Conservation (phyloP, 2,329 filamentous ascomycete genomes). For the Didymella lethalis region DNA sequence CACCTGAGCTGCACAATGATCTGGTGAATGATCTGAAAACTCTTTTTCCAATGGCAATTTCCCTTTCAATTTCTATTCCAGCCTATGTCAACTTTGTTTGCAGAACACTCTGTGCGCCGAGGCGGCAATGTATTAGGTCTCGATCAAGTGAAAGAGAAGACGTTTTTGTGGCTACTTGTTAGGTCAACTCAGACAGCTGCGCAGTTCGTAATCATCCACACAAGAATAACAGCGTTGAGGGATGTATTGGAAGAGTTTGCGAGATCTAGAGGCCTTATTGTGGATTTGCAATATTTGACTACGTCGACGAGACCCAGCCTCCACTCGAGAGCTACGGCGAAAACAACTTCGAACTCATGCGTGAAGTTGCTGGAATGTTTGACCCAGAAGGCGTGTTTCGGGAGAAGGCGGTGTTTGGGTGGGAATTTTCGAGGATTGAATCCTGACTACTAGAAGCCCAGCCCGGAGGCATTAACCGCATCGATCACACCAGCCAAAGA, state of each 20-base stretch:
- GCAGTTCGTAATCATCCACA: too few species aligned
- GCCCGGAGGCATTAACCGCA: background rate
- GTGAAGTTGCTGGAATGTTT: constrained; percentile 29
- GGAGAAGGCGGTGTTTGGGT: constrained; percentile 18
- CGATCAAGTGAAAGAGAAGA: too few species aligned
- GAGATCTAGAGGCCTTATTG: constrained; percentile 26
- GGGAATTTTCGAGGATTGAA: background rate
- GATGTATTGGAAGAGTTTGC: constrained; percentile 26
- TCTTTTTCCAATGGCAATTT: too few species aligned
- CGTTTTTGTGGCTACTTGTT: too few species aligned
- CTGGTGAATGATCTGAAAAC: too few species aligned
- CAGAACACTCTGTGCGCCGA: too few species aligned
- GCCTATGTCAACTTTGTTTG: too few species aligned
- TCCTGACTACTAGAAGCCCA: background rate
- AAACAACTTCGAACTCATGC: constrained; percentile 19
- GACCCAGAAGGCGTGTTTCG: constrained; percentile 39
- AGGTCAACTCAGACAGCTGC: too few species aligned
- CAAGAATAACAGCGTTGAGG: background rate
- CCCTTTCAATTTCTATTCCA: too few species aligned
- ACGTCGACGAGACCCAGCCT: constrained; percentile 47
- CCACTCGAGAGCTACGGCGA: constrained; percentile 34
- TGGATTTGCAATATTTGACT: constrained; percentile 41
- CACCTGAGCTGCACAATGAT: too few species aligned
- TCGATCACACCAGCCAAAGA: too few species aligned
- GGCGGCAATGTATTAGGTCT: too few species aligned